Percentiles rank a stretch among this genome's conserved stretches.
These are phyloP conservation scores for Monosporascus sp. DNA, from an alignment of 2,329 filamentous ascomycete species.

Conservation along the genomic window DNA sequence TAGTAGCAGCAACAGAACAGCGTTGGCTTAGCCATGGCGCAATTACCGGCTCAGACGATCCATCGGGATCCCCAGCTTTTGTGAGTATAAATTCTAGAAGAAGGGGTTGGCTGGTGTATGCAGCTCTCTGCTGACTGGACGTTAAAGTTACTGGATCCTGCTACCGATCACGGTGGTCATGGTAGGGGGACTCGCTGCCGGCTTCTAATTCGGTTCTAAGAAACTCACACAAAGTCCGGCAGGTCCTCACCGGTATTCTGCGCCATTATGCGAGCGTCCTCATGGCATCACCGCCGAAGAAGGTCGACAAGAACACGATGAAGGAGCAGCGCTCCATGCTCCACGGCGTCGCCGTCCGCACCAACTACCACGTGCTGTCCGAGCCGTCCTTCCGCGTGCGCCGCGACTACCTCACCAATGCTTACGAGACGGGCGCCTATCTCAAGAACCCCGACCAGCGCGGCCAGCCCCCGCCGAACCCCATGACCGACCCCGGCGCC, in stretches of 20 bases:
- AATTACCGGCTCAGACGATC: conserved; percentile 88
- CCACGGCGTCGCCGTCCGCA: conserved; percentile 78
- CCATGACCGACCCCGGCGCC: conserved; percentile 87
- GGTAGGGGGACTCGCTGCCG: conserved; percentile 39
- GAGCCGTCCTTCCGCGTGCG: conserved; percentile 71
- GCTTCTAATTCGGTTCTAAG: too few relatives aligned
- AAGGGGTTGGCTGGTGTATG: not conserved
- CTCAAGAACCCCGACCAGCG: conserved; percentile 83
- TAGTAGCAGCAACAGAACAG: not conserved
- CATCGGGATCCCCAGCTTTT: conserved; percentile 97
- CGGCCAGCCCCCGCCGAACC: conserved; percentile 85
- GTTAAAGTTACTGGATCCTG: conserved; percentile 90
- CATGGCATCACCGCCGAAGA: conserved; percentile 80
- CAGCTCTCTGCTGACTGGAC: conserved; percentile 7
- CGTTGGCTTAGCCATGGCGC: conserved; percentile 59
- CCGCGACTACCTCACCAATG: conserved; percentile 73
- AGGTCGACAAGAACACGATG: conserved; percentile 66
- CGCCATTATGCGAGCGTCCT: conserved; percentile 95
- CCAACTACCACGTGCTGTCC: conserved; percentile 76
- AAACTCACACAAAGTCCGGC: not conserved
- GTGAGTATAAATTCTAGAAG: conserved; percentile 47
- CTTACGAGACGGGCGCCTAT: conserved; percentile 80
- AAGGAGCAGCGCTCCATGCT: conserved; percentile 83
- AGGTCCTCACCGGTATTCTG: conserved; percentile 89
- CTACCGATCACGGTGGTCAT: conserved; percentile 97